Evolutionary conservation across 306 rosid species (phyloP).

Genomic region (Sechiopsis laciniata): DNA sequence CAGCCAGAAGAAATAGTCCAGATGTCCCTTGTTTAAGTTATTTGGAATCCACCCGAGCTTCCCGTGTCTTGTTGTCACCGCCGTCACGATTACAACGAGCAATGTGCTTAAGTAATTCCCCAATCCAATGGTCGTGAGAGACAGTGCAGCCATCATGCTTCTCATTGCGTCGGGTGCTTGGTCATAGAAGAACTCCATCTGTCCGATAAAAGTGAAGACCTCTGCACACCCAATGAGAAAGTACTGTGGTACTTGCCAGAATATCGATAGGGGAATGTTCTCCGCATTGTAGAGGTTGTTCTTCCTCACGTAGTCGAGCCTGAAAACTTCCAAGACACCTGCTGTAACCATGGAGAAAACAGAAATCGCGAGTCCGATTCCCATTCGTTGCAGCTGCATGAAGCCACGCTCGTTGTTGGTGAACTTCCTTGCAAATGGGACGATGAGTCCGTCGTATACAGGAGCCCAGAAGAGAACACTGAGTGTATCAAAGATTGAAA

Average conservation of each 20-base stretch:
- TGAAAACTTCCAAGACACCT: constrained; percentile 58
- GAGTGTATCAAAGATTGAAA: constrained; percentile 66
- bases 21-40: constrained; percentile 73
- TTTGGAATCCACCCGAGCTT: constrained; percentile 79
- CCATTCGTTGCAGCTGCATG: constrained; percentile 75
- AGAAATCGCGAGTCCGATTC: constrained; percentile 67
- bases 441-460: constrained; percentile 45
- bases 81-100: constrained; percentile 58
- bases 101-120: constrained; percentile 71
- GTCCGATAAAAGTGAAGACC: constrained; percentile 60
- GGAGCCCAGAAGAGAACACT: constrained; percentile 81
- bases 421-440: constrained; percentile 50
- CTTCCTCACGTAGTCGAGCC: constrained; percentile 38
- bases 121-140: constrained; percentile 56
- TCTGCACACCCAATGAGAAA: constrained; percentile 80
- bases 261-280: constrained; percentile 63
- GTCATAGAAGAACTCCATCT: constrained; percentile 59
- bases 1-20: constrained; percentile 72
- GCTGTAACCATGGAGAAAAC: constrained; percentile 54
- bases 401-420: constrained; percentile 66
- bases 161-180: constrained; percentile 89
- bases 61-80: constrained; percentile 49
- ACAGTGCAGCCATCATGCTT: constrained; percentile 70
- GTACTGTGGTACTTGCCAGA: constrained; percentile 86
- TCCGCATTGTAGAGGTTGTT: constrained; percentile 51